Evolutionary conservation across 371 early-diverging fungal species (phyloP).

Genomic region (Mucor mucedo): DNA sequence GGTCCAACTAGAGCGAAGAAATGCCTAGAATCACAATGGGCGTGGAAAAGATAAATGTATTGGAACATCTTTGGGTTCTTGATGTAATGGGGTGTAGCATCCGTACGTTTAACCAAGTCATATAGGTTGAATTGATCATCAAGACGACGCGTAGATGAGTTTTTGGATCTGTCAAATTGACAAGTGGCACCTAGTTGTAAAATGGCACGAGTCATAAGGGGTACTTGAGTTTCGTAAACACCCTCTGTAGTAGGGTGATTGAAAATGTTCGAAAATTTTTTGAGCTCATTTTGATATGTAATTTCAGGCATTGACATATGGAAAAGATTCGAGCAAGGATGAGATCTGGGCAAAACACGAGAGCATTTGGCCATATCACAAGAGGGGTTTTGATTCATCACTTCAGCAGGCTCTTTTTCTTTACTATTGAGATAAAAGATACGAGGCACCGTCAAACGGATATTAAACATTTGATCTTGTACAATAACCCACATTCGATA

Average conservation of each 20-base stretch:
- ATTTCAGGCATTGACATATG: constrained; percentile 82
- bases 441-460: constrained; percentile 82
- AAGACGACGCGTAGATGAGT: constrained; percentile 38
- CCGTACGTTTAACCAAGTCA: constrained; percentile 54
- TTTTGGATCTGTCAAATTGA: constrained; percentile 36
- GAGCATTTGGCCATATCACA: constrained; percentile 40
- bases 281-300: constrained; percentile 71
- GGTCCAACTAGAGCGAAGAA: constrained; percentile 76
- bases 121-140: constrained; percentile 35
- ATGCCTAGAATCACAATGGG: constrained; percentile 72
- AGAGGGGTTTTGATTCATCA: constrained; percentile 27
- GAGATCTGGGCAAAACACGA: constrained; percentile 72
- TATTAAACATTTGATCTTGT: constrained; percentile 68
- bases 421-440: constrained; percentile 85
- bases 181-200: constrained; percentile 71
- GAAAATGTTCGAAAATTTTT: constrained; percentile 77
- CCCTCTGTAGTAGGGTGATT: constrained; percentile 90
- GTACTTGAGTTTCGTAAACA: constrained; percentile 91
- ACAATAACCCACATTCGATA: constrained; percentile 85
- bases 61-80: constrained; percentile 52
- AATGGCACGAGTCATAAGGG: constrained; percentile 80
- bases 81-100: constrained; percentile 43
- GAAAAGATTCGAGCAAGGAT: constrained; percentile 70
- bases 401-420: constrained; percentile 51
- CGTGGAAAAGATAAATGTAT: constrained; percentile 75